A percentile compares a stretch with the other conserved stretches of the same genome.
Evolutionary conservation across 1,284 basidiomycete species (phyloP).

Genomic region (Melampsora americana): DNA sequence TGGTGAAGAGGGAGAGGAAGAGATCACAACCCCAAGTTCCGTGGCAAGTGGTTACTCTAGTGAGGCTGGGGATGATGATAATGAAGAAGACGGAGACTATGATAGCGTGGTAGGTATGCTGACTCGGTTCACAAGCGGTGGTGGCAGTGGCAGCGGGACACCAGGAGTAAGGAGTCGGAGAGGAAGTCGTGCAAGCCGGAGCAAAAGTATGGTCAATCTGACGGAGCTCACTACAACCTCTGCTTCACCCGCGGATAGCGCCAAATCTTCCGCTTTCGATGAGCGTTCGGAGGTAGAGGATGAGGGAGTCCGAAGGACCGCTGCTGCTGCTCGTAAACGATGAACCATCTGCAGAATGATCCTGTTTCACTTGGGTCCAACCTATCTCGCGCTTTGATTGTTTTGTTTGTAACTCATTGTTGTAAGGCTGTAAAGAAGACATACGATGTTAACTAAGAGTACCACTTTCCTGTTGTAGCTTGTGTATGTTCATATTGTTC

Average conservation of each 20-base stretch:
- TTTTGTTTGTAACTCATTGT: too few relatives aligned
- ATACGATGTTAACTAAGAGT: too few relatives aligned
- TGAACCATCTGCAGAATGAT: too few relatives aligned
- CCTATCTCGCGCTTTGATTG: too few relatives aligned
- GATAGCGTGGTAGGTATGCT: conserved; percentile 41
- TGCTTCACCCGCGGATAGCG: background rate
- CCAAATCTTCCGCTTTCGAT: too few relatives aligned
- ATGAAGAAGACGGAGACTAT: conserved; percentile 41
- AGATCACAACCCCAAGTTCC: conserved; percentile 1
- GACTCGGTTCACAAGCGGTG: conserved; percentile 28
- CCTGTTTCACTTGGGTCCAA: too few relatives aligned
- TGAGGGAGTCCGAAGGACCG: too few relatives aligned
- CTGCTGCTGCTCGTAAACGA: too few relatives aligned
- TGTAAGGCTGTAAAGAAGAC: too few relatives aligned
- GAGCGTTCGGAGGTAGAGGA: too few relatives aligned
- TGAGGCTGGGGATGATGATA: background rate
- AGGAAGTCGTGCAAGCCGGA: conserved; percentile 24
- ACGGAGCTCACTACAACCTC: conserved; percentile 12
- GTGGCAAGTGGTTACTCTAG: conserved; percentile 17
- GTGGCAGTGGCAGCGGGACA: conserved; percentile 1
- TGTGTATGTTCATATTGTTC: too few relatives aligned
- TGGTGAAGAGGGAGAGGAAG: conserved; percentile 2
- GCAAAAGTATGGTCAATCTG: conserved; percentile 29
- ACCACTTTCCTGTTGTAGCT: too few relatives aligned
- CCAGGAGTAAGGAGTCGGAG: conserved; percentile 7